phyloP scores from a whole-genome alignment of 164 flowering plant species.

The Kingdonia uniflora region DNA sequence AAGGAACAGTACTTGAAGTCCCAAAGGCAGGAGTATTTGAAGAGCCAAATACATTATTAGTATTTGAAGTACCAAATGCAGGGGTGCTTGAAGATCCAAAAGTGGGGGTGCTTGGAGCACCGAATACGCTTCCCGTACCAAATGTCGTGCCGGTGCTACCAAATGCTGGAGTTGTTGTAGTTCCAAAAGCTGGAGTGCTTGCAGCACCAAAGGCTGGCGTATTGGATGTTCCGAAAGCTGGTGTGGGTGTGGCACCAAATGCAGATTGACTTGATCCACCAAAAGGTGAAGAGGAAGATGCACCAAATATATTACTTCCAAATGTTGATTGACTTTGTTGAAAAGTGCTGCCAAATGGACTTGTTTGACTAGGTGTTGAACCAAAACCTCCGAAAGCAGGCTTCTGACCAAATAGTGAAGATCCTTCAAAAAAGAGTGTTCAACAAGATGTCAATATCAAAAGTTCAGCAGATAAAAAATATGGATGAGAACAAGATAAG shows the following conservation, averaged over 20 bases:
- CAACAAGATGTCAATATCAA: too few species aligned
- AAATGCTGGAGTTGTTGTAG: conserved; percentile 37
- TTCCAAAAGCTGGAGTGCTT: conserved; percentile 57
- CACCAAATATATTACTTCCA: conserved; percentile 64
- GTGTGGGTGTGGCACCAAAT: conserved; percentile 39
- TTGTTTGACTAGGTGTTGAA: conserved; percentile 54
- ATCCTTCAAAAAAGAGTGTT: background rate
- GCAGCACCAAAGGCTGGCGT: conserved; percentile 53
- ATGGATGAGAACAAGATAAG: too few species aligned
- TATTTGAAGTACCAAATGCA: conserved; percentile 44
- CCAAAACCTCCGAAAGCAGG: conserved; percentile 79
- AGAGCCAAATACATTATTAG: conserved; percentile 23
- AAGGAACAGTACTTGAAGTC: conserved; percentile 35
- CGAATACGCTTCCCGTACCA: conserved; percentile 32
- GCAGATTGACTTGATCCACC: conserved; percentile 47
- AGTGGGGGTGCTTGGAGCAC: conserved; percentile 30
- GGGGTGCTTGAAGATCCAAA: conserved; percentile 28
- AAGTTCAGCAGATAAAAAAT: too few species aligned
- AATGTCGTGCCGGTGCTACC: conserved; percentile 10
- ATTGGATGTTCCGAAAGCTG: conserved; percentile 45
- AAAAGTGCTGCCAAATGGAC: conserved; percentile 81
- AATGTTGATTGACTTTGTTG: conserved; percentile 83
- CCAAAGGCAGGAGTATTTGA: conserved; percentile 40
- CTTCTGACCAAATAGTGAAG: conserved; percentile 6
- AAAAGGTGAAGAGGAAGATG: conserved; percentile 56